Conservation (phyloP, 164 flowering plant genomes). For the Chloranthus sessilifolius region DNA sequence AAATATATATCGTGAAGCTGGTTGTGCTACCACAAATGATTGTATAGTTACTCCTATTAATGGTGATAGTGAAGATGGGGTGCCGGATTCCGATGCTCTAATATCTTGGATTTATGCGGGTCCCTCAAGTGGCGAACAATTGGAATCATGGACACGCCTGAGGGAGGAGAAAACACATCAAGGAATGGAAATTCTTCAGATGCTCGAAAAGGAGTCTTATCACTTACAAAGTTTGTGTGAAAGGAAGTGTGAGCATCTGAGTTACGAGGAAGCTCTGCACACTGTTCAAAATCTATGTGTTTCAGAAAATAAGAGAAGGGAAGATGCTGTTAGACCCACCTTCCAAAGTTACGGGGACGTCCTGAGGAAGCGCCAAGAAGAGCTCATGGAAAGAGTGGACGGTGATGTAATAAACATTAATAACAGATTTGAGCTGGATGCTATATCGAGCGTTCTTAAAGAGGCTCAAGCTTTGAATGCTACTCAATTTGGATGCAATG, state of each 20-base stretch:
- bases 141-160: conserved; percentile 51
- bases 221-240: conserved; percentile 74
- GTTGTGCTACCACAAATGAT: conserved; percentile 16
- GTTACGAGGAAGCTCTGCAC: conserved; percentile 83
- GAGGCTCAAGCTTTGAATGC: conserved; percentile 66
- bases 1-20: conserved; percentile 13
- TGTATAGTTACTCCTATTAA: conserved; percentile 5
- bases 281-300: conserved; percentile 68
- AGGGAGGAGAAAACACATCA: conserved; percentile 64
- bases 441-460: conserved; percentile 63
- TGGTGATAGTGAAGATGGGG: conserved; percentile 29
- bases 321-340: conserved; percentile 29
- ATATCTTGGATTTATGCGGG: conserved; percentile 83
- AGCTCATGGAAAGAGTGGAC: conserved; percentile 54
- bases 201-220: conserved; percentile 78
- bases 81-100: conserved; percentile 38
- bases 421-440: conserved; percentile 71
- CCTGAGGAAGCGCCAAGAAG: conserved; percentile 70
- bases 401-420: conserved; percentile 33
- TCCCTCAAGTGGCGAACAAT: conserved; percentile 52
- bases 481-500: conserved; percentile 67
- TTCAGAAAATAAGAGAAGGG: conserved; percentile 83
- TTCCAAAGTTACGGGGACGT: conserved; percentile 58
- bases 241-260: conserved; percentile 74
- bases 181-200: conserved; percentile 66